Evolutionary conservation across 176 grass and related monocot genomes (phyloP), one percentile per base, ranked within the genome.

Genomic region (Pontederia crassipes): DNA sequence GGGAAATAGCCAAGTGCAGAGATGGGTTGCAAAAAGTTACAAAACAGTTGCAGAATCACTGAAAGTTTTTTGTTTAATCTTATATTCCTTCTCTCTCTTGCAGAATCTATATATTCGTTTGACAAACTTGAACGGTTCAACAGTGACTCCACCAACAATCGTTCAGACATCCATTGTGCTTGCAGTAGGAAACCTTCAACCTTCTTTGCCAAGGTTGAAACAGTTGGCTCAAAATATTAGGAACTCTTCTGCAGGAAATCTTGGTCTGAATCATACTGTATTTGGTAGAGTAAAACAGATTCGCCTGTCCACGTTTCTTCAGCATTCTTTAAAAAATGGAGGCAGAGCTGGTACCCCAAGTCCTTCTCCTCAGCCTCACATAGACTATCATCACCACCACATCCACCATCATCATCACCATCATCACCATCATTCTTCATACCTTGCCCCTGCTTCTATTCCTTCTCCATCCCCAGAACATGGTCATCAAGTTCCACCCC

Each of bases 201-300:
- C 91, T 26, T 90, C 91, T 11, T 17, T 76, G 55, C 78, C 80
- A 74, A 89, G 86, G 62, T 78, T 95, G 78, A 85, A 83, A 28
- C 83, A 96, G 75, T 86, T 96, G 75, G 86, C 86, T 26, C 72
- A 90, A 62, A 87, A 70, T 28, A 87, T 90, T 64, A 45, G 72
- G 57, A 84, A 85, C 83, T 95, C 91, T 27, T 95, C 91, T 71
- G 86, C 75, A 64, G 80, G 61, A 72, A 95, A 95, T 58, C 69
- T 95, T 27, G 83, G 91, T 62, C 52, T 95, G 32, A 95, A 95
- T 57, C 75, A 90, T 46, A 90, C 78, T 49, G 67, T 89, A 57
- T 95, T 95, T 79, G 91, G 86, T 32, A 78, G 55, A 81, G 91
- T 95, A 77, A 90, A 95, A 67, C 86, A 87, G 78, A 77, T 85